Evolutionary conservation across 129 eudicot species (phyloP), one percentile per base, ranked within the genome.

Genomic region (Artemisia argyi): DNA sequence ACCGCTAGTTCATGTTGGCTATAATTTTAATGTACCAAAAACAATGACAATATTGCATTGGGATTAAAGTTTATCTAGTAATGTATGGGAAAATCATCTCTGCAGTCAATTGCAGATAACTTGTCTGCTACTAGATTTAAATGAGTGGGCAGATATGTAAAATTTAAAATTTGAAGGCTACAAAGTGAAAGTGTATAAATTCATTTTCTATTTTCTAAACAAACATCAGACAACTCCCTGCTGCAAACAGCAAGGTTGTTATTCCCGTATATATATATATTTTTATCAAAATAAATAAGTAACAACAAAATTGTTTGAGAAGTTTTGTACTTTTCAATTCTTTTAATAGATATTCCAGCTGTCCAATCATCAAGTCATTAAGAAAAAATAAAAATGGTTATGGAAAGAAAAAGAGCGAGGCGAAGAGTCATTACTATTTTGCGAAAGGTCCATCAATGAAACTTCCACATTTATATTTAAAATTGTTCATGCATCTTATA

Each of bases 311-410:
- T n/a, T 3, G 24, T 69, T 52, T 30, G 20, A 3, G 3, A 68
- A 50, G 49, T 26, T 46, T 32, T 69, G 46, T 47, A 53, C 72
- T 64, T 69, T 35, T 64, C 17, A 39, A 7, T 35, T 62, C 30
- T 74, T 63, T 13, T 13, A 19, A 65, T 35, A 10, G 30, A 39
- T 17, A 18, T 24, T 14, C 18, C 13, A 16, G 65, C 78, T 65
- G 72, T 65, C 58, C 44, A 74, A 65, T 65, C 72, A 74, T 65
- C 24, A 55, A 13, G 44, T 67, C 57, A 11, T 51, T 7, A 18
- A 18, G 15, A 70, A 51, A 32, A 17, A 3, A 35, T 18, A 35
- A 30, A 28, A 28, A 28, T 35, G 42, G 42, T 35, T 5, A n/a
- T n/a, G n/a, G n/a, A 19, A 59, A 1, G 5, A 7, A 17, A 49